These are phyloP conservation scores for Kazachstania sp. DNA, from an alignment of 1,139 yeast species.

Conservation along the genomic window DNA sequence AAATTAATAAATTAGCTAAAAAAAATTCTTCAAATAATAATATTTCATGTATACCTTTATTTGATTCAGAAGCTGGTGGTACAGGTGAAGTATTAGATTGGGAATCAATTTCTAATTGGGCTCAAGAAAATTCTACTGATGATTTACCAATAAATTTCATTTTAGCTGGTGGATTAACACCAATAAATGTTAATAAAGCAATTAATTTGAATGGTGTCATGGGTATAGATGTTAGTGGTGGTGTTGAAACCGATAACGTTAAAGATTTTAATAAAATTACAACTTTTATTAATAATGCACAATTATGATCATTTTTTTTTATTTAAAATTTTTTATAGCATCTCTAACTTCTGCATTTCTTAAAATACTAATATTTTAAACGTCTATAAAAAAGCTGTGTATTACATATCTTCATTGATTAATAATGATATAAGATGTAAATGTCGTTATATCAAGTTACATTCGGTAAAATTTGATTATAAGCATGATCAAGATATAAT, in stretches of 20 bases:
- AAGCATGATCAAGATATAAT: no score
- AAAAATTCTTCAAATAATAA: constrained; percentile 19
- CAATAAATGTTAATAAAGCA: constrained; percentile 59
- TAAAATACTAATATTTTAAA: no score
- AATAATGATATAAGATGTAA: no score
- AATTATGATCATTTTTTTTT: background rate
- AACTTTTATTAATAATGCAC: constrained; percentile 48
- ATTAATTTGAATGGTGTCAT: constrained; percentile 42
- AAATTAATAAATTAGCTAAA: constrained; percentile 7
- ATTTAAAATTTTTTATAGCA: background rate
- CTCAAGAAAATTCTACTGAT: constrained; percentile 12
- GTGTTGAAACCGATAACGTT: constrained; percentile 71
- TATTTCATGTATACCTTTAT: constrained; percentile 44
- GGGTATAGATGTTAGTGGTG: constrained; percentile 94
- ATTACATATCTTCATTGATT: no score
- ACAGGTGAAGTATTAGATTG: constrained; percentile 77
- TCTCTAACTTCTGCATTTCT: no score
- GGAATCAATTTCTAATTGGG: constrained; percentile 42
- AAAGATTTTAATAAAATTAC: constrained; percentile 60
- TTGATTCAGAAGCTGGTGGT: constrained; percentile 90
- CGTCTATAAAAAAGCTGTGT: no score
- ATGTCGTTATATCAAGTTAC: no score
- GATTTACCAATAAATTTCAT: constrained; percentile 43
- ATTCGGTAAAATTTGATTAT: no score
- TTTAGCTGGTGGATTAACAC: constrained; percentile 84